phyloP scores from a whole-genome alignment of 1,284 basidiomycete genomes.

The Cystobasidium pallidum region DNA sequence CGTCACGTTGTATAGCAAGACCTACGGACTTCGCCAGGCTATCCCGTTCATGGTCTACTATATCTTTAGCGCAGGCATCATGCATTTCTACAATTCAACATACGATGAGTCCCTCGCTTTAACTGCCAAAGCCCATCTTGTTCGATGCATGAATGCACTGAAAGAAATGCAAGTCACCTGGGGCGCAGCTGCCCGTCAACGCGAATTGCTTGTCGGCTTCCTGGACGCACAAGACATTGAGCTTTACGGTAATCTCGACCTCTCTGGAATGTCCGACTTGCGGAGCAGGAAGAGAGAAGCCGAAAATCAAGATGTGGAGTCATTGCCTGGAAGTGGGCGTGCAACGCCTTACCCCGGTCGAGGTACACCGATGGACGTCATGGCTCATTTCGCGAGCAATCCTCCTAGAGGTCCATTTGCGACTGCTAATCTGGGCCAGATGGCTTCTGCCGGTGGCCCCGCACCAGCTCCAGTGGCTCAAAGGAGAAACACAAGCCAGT shows the following conservation, averaged over 20 bases:
- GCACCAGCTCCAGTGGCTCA: not conserved
- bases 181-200: constrained; percentile 74
- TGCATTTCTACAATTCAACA: constrained; percentile 57
- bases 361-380: constrained; percentile 7
- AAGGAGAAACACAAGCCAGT: constrained; percentile 14
- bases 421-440: constrained; percentile 9
- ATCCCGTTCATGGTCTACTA: constrained; percentile 75
- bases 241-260: constrained; percentile 13
- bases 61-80: constrained; percentile 77
- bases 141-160: constrained; percentile 70
- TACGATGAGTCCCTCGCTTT: constrained; percentile 52
- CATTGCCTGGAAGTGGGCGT: constrained; percentile 9
- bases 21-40: constrained; percentile 66
- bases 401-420: constrained; percentile 17
- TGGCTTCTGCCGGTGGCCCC: not conserved
- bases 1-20: constrained; percentile 58
- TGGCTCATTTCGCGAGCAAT: constrained; percentile 12
- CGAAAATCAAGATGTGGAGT: constrained; percentile 41
- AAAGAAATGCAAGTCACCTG: constrained; percentile 71
- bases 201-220: constrained; percentile 69
- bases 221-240: constrained; percentile 49
- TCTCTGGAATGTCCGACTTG: not conserved
- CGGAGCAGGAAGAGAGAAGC: constrained; percentile 24
- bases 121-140: constrained; percentile 62
- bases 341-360: constrained; percentile 15